phyloP scores from a whole-genome alignment of 192 early-diverging fungal species.

The Jimgerdemannia lactiflua region DNA sequence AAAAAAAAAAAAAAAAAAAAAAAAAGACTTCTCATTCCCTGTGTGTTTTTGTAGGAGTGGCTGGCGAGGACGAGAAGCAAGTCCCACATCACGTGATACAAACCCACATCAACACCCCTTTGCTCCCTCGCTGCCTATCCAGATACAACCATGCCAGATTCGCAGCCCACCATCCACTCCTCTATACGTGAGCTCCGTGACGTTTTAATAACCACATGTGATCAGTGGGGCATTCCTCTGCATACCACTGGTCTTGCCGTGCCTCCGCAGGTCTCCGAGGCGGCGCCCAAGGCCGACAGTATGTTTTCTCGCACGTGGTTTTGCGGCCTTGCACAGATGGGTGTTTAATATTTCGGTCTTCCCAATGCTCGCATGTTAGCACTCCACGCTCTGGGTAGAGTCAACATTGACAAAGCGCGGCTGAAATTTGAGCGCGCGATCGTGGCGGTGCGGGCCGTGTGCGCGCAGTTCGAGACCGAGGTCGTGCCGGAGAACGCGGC shows the following conservation, averaged over 20 bases:
- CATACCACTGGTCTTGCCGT: not conserved
- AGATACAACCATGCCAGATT: not conserved
- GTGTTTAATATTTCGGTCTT: too few relatives aligned
- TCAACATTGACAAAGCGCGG: constrained; percentile 31
- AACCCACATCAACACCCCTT: not conserved
- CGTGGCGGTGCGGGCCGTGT: constrained; percentile 21
- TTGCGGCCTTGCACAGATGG: not conserved
- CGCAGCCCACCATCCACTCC: not conserved
- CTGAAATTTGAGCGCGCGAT: constrained; percentile 26
- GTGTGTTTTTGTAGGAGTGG: not conserved
- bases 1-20: too few relatives aligned
- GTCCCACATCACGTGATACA: not conserved
- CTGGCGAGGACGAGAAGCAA: not conserved
- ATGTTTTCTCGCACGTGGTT: not conserved
- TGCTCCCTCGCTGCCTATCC: not conserved
- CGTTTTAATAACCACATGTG: not conserved
- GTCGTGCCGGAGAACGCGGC: constrained; percentile 30
- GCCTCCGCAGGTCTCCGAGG: not conserved
- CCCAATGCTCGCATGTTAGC: constrained; percentile 5
- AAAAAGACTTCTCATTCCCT: too few relatives aligned
- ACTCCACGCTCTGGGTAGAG: constrained; percentile 25
- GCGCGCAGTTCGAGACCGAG: constrained; percentile 35
- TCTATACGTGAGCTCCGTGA: not conserved
- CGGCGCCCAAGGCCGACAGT: not conserved
- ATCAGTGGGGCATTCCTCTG: not conserved